Percentiles rank a stretch among this genome's conserved stretches.
These are phyloP conservation scores for Fibroporia radiculosa DNA, from an alignment of 768 basidiomycete species.

Conservation along the genomic window DNA sequence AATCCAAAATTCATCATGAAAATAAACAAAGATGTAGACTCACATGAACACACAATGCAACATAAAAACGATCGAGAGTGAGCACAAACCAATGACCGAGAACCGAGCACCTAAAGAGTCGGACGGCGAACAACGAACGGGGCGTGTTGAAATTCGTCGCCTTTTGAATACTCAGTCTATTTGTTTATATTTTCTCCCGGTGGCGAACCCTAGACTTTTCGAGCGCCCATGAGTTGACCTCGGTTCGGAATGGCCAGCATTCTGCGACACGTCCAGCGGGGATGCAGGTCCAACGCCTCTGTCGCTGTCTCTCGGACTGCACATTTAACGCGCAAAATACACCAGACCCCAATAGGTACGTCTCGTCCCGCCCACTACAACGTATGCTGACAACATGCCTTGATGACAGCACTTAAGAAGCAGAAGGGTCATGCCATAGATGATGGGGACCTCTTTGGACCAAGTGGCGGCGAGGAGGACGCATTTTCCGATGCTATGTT, in stretches of 20 bases:
- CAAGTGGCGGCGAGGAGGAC: constrained; percentile 5
- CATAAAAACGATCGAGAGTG: too few species aligned
- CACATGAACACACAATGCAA: too few species aligned
- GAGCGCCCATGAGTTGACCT: not conserved
- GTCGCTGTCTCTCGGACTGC: not conserved
- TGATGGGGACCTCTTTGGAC: constrained; percentile 11
- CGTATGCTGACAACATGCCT: not conserved
- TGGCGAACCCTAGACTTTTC: not conserved
- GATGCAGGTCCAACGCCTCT: not conserved
- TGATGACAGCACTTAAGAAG: constrained; percentile 13
- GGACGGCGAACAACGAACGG: too few species aligned
- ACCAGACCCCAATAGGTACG: constrained; percentile 6
- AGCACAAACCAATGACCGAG: too few species aligned
- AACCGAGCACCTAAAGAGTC: too few species aligned
- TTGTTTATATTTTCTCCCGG: not conserved
- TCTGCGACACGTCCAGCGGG: not conserved
- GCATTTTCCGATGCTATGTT: constrained; percentile 9
- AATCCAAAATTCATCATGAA: constrained; percentile 19
- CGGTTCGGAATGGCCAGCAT: not conserved
- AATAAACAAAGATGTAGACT: constrained; percentile 1
- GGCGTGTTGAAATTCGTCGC: too few species aligned
- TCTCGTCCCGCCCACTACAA: not conserved
- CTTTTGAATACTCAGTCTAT: not conserved
- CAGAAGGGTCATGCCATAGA: not conserved
- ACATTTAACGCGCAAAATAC: not conserved